These are phyloP conservation scores for Coemansia sp. DNA, from an alignment of 192 early-diverging fungal genomes.

Conservation along the genomic window DNA sequence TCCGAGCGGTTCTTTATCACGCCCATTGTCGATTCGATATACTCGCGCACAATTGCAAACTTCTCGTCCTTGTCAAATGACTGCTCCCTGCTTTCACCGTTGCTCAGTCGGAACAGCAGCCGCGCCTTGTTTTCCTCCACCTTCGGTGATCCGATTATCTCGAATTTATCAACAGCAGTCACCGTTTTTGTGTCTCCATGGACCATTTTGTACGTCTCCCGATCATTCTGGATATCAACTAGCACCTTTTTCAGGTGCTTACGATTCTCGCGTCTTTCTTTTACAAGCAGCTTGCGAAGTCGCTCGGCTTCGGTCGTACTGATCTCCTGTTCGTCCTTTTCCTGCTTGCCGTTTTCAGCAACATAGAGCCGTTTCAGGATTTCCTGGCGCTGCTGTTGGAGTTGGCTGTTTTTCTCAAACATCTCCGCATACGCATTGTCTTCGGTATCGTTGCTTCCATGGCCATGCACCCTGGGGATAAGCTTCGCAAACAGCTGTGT, in stretches of 20 bases:
- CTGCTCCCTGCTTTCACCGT: slow-evolving; percentile 8
- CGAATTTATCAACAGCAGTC: slow-evolving; percentile 1
- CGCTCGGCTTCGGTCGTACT: slow-evolving; percentile 5
- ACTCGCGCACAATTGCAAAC: slow-evolving; percentile 21
- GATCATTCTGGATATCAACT: slow-evolving; percentile 6
- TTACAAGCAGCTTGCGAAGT: slow-evolving; percentile 6
- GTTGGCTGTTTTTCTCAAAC: slow-evolving; percentile 2
- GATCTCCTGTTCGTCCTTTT: neutral
- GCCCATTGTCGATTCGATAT: slow-evolving; percentile 6
- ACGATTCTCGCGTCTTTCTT: neutral
- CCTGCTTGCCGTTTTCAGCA: neutral
- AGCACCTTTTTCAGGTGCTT: slow-evolving; percentile 7
- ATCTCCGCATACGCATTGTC: slow-evolving; percentile 4
- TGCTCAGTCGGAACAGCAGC: slow-evolving; percentile 27
- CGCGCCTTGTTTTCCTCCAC: slow-evolving; percentile 3
- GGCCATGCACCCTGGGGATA: slow-evolving; percentile 2
- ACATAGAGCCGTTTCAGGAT: neutral
- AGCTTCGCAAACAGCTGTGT: slow-evolving; percentile 6
- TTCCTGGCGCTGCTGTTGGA: slow-evolving; percentile 1
- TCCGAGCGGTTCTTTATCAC: neutral
- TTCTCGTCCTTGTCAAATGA: slow-evolving; percentile 7
- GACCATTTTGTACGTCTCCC: slow-evolving; percentile 1
- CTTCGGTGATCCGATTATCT: neutral
- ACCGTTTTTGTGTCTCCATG: neutral
- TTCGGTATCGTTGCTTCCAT: slow-evolving; percentile 7